Evolutionary conservation across 768 basidiomycete species (phyloP).

Genomic region (Chiua virens): DNA sequence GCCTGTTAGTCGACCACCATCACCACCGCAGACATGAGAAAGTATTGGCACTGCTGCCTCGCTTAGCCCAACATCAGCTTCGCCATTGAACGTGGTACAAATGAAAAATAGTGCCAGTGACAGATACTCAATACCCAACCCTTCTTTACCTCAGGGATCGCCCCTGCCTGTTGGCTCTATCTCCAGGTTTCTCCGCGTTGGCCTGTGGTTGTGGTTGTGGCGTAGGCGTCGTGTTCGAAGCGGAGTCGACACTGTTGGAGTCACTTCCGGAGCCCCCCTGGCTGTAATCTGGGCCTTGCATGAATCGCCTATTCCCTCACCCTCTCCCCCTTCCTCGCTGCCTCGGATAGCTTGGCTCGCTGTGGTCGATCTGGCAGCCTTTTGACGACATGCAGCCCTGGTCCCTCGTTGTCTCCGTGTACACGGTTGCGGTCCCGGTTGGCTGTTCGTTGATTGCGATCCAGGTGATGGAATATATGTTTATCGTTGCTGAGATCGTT

Average conservation of each 20-base stretch:
- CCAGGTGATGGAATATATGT: slow-evolving; percentile 29
- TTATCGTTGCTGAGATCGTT: slow-evolving; percentile 19
- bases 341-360: not conserved
- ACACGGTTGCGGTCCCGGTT: slow-evolving; percentile 9
- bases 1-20: not conserved
- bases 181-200: slow-evolving; percentile 3
- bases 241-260: slow-evolving; percentile 5
- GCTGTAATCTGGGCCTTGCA: slow-evolving; percentile 30
- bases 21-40: no score
- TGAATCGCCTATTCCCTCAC: slow-evolving; percentile 15
- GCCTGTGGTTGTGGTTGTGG: slow-evolving; percentile 14
- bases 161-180: slow-evolving; percentile 4
- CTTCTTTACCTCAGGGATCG: slow-evolving; percentile 1
- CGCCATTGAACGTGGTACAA: not conserved
- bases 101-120: not conserved
- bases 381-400: not conserved
- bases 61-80: no score
- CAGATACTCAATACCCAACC: not conserved
- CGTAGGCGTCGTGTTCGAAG: slow-evolving; percentile 10
- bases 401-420: not conserved
- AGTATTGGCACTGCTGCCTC: no score
- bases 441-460: slow-evolving; percentile 29
- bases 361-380: not conserved
- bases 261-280: slow-evolving; percentile 6
- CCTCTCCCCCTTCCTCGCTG: not conserved